Evolutionary conservation across 768 basidiomycete species (phyloP).

Genomic region (Cystofilobasidium bisporidii): DNA sequence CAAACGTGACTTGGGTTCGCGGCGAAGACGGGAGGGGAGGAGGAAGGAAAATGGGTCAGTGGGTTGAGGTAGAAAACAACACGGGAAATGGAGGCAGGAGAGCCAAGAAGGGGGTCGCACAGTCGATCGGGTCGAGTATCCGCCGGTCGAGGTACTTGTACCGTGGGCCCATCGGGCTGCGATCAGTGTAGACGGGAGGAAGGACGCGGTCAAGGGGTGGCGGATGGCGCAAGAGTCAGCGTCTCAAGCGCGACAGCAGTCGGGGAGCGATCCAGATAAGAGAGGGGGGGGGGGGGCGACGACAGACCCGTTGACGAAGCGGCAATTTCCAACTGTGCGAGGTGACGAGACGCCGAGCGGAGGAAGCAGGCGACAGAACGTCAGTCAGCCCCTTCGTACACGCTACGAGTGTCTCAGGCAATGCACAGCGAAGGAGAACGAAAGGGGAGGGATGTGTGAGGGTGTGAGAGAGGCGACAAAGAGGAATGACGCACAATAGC

Average conservation of each 20-base stretch:
- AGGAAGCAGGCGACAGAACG: no score
- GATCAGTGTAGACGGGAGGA: no score
- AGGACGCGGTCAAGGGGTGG: no score
- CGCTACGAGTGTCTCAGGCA: not conserved
- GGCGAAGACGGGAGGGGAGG: not conserved
- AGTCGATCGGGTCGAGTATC: conserved; percentile 27
- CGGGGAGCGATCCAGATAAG: no score
- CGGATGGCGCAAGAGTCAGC: no score
- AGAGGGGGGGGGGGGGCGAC: not conserved
- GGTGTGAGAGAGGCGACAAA: not conserved
- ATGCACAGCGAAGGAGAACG: not conserved
- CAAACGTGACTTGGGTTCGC: conserved; percentile 15
- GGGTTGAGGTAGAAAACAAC: not conserved
- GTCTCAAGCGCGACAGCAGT: not conserved
- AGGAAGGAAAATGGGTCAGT: not conserved
- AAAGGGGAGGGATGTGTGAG: not conserved
- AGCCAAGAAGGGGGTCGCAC: not conserved
- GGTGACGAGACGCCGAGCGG: no score
- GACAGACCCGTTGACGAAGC: conserved; percentile 26
- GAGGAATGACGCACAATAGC: conserved; percentile 3
- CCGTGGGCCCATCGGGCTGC: conserved; percentile 24
- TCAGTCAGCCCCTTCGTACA: no score
- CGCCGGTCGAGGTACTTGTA: conserved; percentile 29
- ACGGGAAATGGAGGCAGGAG: no score
- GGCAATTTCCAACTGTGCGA: conserved; percentile 19